Conservation (phyloP, 805 yeast species). For the Monosporozyma yasuniensis region DNA sequence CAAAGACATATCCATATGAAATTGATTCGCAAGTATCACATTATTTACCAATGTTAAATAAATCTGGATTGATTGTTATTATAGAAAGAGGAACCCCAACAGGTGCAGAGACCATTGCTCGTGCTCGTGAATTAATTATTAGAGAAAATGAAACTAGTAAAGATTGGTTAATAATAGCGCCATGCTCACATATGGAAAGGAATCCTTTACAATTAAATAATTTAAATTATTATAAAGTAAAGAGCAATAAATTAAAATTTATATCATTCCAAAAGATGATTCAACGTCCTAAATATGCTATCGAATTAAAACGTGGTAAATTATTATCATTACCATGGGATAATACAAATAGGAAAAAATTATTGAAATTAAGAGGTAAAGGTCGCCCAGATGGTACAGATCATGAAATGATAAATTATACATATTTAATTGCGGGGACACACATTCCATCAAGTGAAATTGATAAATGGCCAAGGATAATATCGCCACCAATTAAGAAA, state of each 20-base stretch:
- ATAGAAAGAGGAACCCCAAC: conserved; percentile 84
- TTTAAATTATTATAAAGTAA: conserved; percentile 52
- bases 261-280: conserved; percentile 68
- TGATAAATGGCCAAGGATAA: conserved; percentile 61
- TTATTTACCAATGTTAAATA: conserved; percentile 53
- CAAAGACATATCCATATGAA: conserved; percentile 56
- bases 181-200: conserved; percentile 78
- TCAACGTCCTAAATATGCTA: conserved; percentile 66
- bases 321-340: conserved; percentile 66
- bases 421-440: conserved; percentile 64
- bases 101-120: conserved; percentile 80
- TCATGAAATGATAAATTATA: conserved; percentile 60
- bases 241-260: conserved; percentile 57
- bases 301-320: conserved; percentile 80
- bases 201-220: conserved; percentile 82
- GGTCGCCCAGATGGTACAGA: conserved; percentile 71
- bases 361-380: conserved; percentile 40
- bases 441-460: conserved; percentile 20
- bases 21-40: conserved; percentile 60
- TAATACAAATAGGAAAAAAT: conserved; percentile 38
- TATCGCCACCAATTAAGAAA: conserved; percentile 62
- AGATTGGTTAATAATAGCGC: conserved; percentile 53
- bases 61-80: conserved; percentile 70
- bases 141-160: conserved; percentile 59
- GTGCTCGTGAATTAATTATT: conserved; percentile 85